Evolutionary conservation across 768 basidiomycete genomes (phyloP).

Genomic region (Brasilioporus rufonigricans): DNA sequence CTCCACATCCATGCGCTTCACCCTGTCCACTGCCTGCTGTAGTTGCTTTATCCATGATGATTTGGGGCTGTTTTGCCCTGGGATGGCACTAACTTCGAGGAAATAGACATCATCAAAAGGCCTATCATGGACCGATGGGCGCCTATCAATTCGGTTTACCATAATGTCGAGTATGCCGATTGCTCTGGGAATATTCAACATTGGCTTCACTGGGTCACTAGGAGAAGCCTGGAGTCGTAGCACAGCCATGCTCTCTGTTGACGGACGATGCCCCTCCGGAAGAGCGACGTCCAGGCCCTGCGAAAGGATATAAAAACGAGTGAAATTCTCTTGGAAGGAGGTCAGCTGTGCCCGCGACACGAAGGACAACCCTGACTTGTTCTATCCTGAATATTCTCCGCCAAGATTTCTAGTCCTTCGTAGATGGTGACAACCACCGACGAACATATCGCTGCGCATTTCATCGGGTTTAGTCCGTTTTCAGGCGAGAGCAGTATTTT

Average conservation of each 20-base stretch:
- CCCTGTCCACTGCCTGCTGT: slow-evolving; percentile 33
- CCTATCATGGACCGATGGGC: slow-evolving; percentile 45
- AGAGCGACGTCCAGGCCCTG: slow-evolving; percentile 31
- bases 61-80: not conserved
- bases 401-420: slow-evolving; percentile 58
- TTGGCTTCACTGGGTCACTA: not conserved
- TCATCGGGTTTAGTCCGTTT: slow-evolving; percentile 39
- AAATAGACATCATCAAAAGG: slow-evolving; percentile 66
- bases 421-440: slow-evolving; percentile 59
- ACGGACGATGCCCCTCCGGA: slow-evolving; percentile 24
- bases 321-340: slow-evolving; percentile 53
- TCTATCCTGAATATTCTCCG: slow-evolving; percentile 62
- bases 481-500: slow-evolving; percentile 32
- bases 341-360: not conserved
- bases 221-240: slow-evolving; percentile 32
- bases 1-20: slow-evolving; percentile 35
- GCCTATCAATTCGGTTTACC: slow-evolving; percentile 58
- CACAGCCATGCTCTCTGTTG: slow-evolving; percentile 33
- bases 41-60: slow-evolving; percentile 35
- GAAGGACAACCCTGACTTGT: slow-evolving; percentile 9
- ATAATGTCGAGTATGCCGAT: slow-evolving; percentile 41
- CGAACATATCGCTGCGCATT: slow-evolving; percentile 75
- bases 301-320: slow-evolving; percentile 65
- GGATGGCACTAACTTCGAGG: slow-evolving; percentile 44
- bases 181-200: slow-evolving; percentile 17